Base-by-base conservation (phyloP, 2,329 filamentous ascomycete genomes). In the Phyllachora maydis region DNA sequence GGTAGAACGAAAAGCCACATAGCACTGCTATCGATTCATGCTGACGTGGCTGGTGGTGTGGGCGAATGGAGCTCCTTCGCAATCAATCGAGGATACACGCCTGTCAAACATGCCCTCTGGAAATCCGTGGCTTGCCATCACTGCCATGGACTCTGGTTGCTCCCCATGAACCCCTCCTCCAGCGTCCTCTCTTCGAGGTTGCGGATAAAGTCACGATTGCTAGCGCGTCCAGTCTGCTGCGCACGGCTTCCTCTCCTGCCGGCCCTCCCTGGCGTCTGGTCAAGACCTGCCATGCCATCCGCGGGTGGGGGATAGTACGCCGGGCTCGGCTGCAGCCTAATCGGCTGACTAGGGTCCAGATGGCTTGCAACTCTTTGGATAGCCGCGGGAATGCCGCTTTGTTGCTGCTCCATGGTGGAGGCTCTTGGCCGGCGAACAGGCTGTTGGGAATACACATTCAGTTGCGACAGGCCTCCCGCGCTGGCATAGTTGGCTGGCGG, bases 361-460 rank as follows among this genome's bases (percentile, higher is more conserved):
- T 95, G 85, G 43, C 82, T 92, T 19, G 88, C 88, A 12, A 98
- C 88, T 36, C 88, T 65, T 48, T 98, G 88, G 28, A 98, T 79
- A 3, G 83, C 73, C 9, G 78, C 73, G 4, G 88, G 88, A 28
- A 98, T 92, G 3, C 85, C 85, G 32, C 76, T 83, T 40, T 83
- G 76, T 39, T 90, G 79, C 42, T 88, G 79, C 40, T 95, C 88
- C 75, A 95, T 90, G 4, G 88, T 98, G 21, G 83, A 88, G 19
- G 88, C 83, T 30, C 88, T 70, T 49, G 92, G 85, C 25, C 88
- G 68, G 21, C 32, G 66, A 24, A 70, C 75, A 28, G 76, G 70
- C 50, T 85, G 78, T 21, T 81, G 79, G 23, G 49, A 42, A 25
- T 79, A 77, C 35, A 75, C 57, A 32, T 52, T 53, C 20, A 53